Evolutionary conservation across 257 asterid genomes (phyloP), one percentile per base, ranked within the genome.

Genomic region (Avicennia marina): DNA sequence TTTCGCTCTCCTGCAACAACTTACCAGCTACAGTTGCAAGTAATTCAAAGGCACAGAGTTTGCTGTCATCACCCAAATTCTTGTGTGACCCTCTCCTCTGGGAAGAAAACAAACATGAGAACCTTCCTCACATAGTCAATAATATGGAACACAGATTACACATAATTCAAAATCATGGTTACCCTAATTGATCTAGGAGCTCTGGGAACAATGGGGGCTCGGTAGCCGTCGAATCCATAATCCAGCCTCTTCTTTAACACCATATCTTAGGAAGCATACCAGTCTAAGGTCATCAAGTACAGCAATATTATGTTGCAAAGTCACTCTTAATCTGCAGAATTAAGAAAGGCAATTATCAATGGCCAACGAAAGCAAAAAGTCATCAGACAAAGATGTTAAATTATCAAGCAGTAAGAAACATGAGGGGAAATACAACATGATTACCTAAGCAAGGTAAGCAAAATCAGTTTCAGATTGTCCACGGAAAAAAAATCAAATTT

Each of bases 1-100:
- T 76, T 74, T 89, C 96, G 58, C 83, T 93, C 74, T 86, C 99
- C 72, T 72, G 90, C 58, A 89, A 75, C 51, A 93, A 69, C 71
- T 93, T 77, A 43, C 94, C 97, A 31, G 99, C 99, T 66, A 93
- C 97, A 71, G 89, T 84, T 24, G 99, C 99, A 63, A 93, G 86
- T 59, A 93, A 68, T 64, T 93, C 99, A 63, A 93, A 93, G 66
- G 99, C 91, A 74, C 94, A 84, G 56, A 86, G 83, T 53, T 81
- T 75, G 56, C 58, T 67, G 49, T 71, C 86, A 32, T 82, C 94
- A 21, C 63, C 70, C 27, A 51, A 34, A 43, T 62, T 75, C 64
- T 71, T 87, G 42, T 26, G 76, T 2, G 72, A 62, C 46, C 71
- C 62, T 73, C 84, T 82, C 82, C 74, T 78, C 97, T 89, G 86